These are phyloP conservation scores for Stagonosporopsis cucurbitacearum DNA, from an alignment of 2,329 filamentous ascomycete genomes.

Conservation along the genomic window DNA sequence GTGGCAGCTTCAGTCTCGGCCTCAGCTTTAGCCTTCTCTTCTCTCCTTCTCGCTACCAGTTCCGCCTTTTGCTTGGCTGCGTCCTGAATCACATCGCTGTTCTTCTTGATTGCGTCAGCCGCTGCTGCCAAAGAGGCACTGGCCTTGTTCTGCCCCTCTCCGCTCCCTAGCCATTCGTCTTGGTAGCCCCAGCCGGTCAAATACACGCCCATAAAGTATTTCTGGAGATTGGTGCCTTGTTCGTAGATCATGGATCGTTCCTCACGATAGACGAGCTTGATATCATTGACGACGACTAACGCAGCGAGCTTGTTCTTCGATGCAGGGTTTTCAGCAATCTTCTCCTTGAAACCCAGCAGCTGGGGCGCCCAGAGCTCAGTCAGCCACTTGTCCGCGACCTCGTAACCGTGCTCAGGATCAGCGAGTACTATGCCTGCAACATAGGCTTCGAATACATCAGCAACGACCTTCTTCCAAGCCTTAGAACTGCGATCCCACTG, in stretches of 20 bases:
- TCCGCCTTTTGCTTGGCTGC: slow-evolving; percentile 33
- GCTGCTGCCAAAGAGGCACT: slow-evolving; percentile 75
- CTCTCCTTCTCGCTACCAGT: slow-evolving; percentile 25
- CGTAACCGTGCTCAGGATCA: slow-evolving; percentile 67
- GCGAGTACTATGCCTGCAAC: slow-evolving; percentile 78
- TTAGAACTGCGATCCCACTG: slow-evolving; percentile 39
- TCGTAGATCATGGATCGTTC: slow-evolving; percentile 59
- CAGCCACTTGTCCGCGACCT: slow-evolving; percentile 72
- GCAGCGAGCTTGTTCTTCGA: slow-evolving; percentile 51
- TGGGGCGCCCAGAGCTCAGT: slow-evolving; percentile 70
- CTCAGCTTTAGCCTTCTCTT: slow-evolving; percentile 21
- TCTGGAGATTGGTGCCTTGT: slow-evolving; percentile 56
- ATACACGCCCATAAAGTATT: slow-evolving; percentile 69
- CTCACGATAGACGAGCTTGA: slow-evolving; percentile 56
- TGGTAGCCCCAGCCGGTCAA: slow-evolving; percentile 73
- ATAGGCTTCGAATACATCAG: slow-evolving; percentile 91
- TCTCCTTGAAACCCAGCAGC: slow-evolving; percentile 38
- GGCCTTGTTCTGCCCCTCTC: slow-evolving; percentile 69
- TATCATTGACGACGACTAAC: slow-evolving; percentile 39
- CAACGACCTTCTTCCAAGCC: slow-evolving; percentile 70
- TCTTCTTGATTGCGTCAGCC: slow-evolving; percentile 62
- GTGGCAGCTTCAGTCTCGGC: slow-evolving; percentile 5
- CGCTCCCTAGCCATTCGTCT: slow-evolving; percentile 66
- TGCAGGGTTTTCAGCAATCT: slow-evolving; percentile 44
- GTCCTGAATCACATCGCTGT: slow-evolving; percentile 23